Conservation (phyloP, 768 basidiomycete species). For the Pleurotus ostreatus region DNA sequence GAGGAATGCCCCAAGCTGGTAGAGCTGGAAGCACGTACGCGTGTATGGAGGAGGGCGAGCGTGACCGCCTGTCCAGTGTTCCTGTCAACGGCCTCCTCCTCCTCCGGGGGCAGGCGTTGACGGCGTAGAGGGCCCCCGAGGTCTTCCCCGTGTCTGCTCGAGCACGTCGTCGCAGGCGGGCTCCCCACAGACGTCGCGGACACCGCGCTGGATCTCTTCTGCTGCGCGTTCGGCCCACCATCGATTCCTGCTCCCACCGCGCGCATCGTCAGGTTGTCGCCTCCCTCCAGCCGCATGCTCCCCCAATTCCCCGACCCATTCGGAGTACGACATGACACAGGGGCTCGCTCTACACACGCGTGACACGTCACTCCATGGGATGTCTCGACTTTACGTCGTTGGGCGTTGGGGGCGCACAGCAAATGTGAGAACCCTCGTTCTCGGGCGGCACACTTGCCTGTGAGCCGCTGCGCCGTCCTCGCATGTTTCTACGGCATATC, state of each 20-base stretch:
- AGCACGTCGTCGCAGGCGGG: slow-evolving; percentile 11
- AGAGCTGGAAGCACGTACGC: slow-evolving; percentile 55
- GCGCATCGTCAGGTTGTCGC: slow-evolving; percentile 56
- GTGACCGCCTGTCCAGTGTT: slow-evolving; percentile 37
- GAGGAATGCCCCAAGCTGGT: slow-evolving; percentile 35
- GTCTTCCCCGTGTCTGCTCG: slow-evolving; percentile 19
- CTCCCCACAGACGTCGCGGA: slow-evolving; percentile 41
- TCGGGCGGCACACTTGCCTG: slow-evolving; percentile 15
- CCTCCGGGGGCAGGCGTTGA: slow-evolving; percentile 17
- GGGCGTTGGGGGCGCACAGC: slow-evolving; percentile 32
- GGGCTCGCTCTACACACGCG: slow-evolving; percentile 71
- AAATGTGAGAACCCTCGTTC: slow-evolving; percentile 16
- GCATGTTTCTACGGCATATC: too few species aligned
- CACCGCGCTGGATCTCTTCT: slow-evolving; percentile 44
- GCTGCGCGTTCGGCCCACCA: slow-evolving; percentile 46
- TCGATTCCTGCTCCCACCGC: slow-evolving; percentile 70
- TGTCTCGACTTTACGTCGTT: slow-evolving; percentile 30
- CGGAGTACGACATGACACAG: slow-evolving; percentile 41
- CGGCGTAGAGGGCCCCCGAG: slow-evolving; percentile 22
- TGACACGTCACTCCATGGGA: slow-evolving; percentile 72
- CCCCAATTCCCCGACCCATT: slow-evolving; percentile 53
- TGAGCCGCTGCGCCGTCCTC: too few species aligned
- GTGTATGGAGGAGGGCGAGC: slow-evolving; percentile 63
- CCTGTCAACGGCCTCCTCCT: slow-evolving; percentile 18
- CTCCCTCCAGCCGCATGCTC: slow-evolving; percentile 57